A percentile compares a stretch with the other conserved stretches of the same genome.
These are phyloP conservation scores for Talaromyces sp. DNA, from an alignment of 2,329 filamentous ascomycete species.

Conservation along the genomic window DNA sequence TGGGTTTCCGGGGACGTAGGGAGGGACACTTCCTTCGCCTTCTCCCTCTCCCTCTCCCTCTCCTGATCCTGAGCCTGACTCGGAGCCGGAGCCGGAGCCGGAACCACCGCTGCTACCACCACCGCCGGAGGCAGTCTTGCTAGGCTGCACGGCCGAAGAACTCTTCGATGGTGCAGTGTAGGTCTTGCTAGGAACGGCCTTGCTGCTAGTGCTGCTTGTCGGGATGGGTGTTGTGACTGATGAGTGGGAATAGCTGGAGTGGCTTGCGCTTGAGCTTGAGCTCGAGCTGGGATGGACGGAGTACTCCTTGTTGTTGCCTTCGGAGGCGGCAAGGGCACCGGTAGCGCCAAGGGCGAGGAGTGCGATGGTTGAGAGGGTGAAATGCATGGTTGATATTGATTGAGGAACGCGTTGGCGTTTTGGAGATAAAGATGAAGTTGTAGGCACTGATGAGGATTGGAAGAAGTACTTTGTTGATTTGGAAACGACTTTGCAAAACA, in stretches of 20 bases:
- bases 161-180: neutral
- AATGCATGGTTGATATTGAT: constrained; percentile 27
- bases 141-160: constrained; percentile 2
- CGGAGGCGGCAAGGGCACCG: constrained; percentile 18
- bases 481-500: neutral
- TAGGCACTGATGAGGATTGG: neutral
- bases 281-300: constrained; percentile 1
- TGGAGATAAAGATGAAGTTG: neutral
- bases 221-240: constrained; percentile 11
- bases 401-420: neutral
- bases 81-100: constrained; percentile 18
- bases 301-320: constrained; percentile 20
- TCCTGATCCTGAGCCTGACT: constrained; percentile 18
- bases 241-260: neutral
- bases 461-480: neutral
- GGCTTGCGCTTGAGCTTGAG: neutral
- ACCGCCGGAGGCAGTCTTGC: constrained; percentile 6
- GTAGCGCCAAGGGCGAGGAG: constrained; percentile 24
- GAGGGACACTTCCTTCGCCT: constrained; percentile 5
- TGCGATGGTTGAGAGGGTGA: constrained; percentile 21
- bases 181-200: neutral
- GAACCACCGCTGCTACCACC: constrained; percentile 17
- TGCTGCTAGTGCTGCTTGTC: neutral
- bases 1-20: constrained; percentile 11
- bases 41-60: constrained; percentile 17